phyloP scores from a whole-genome alignment of 257 asterid genomes.

The Datura wrightii region DNA sequence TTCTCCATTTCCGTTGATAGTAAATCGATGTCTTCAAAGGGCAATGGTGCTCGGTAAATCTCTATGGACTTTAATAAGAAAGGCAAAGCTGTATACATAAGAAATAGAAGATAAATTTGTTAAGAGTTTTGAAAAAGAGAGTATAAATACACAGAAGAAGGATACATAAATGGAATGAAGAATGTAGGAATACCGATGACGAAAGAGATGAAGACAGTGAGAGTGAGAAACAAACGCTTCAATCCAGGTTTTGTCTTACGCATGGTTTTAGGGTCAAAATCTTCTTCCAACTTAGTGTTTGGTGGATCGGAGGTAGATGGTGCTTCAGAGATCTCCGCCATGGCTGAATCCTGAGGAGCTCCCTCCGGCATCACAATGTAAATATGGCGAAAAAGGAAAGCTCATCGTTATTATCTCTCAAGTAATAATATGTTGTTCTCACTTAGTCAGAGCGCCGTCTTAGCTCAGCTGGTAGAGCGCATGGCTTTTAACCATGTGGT shows the following conservation, averaged over 20 bases:
- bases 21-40: conserved; percentile 80
- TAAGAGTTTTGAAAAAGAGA: background rate
- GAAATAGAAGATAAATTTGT: background rate
- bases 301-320: conserved; percentile 36
- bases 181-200: conserved; percentile 56
- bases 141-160: background rate
- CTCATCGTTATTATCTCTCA: background rate
- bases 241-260: conserved; percentile 76
- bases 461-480: conserved; percentile 58
- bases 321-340: conserved; percentile 68
- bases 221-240: conserved; percentile 78
- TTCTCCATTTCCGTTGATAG: conserved; percentile 69
- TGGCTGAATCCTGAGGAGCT: conserved; percentile 27
- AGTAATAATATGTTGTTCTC: too few relatives aligned
- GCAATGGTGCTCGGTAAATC: conserved; percentile 90
- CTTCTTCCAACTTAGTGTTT: conserved; percentile 29
- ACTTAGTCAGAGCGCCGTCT: conserved; percentile 21
- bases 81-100: conserved; percentile 62
- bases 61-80: conserved; percentile 75
- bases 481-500: conserved; percentile 58
- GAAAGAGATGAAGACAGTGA: conserved; percentile 77
- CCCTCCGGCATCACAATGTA: background rate
- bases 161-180: background rate
- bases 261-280: conserved; percentile 56
- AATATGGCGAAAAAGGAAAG: background rate